Evolutionary conservation across 225 moss, liverwort and hornwort genomes (phyloP), one percentile per base, ranked within the genome.

Genomic region (Climacium dendroides): DNA sequence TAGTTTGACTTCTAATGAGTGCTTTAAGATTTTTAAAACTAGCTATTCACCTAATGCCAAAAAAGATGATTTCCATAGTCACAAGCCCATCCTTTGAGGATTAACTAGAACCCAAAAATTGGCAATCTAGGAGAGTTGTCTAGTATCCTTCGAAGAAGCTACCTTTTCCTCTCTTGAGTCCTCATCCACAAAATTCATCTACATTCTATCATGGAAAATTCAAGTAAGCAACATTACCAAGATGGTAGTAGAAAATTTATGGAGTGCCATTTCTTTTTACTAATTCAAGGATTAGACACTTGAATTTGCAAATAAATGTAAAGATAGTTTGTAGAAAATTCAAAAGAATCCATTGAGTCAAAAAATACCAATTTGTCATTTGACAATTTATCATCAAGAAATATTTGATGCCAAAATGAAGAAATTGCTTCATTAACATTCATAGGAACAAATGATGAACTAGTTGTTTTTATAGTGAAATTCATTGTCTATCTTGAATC

Each of bases 371-470:
- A 23, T 37, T 65, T 39, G 11, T 24, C 24, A 69, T 69, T 69
- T 69, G 39, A 24, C 24, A 20, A 67, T 23, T 5, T 67, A 13
- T 1, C 67, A 67, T 39, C 2, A 37, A 7, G 7, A 37, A 66
- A 34, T 6, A 0, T 20, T n/a, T 20, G 11, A n/a, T n/a, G 6
- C 3, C 11, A 37, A n/a, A 37, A 12, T 67, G 13, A n/a, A 20
- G 2, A 6, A 5, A 62, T 4, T 62, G 0, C 7, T 32, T 32
- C 2, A 23, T 15, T 37, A 3, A 13, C 8, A 24, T 25, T 24
- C 1, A 3, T 39, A 0, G 3, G 2, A 22, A 5, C 1, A 13
- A 5, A 7, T 1, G 7, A 5, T 8, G 0, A 3, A 41, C 25
- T 24, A 3, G 70, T 25, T 0, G 0, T 25, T 39, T 5, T 14